phyloP scores from a whole-genome alignment of 1,139 yeast species.

The Magnusiomyces tetraspermus region DNA sequence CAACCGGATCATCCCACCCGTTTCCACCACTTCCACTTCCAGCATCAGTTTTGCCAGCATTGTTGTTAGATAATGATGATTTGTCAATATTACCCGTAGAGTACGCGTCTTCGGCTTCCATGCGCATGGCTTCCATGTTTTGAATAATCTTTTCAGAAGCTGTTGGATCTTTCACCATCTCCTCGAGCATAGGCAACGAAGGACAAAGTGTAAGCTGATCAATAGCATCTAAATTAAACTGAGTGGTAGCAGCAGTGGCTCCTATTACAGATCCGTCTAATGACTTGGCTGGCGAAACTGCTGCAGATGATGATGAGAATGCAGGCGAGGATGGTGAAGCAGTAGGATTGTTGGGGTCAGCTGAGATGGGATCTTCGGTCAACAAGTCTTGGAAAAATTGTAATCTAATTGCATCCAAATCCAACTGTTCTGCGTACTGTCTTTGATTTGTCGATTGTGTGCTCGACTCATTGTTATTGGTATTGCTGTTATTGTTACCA shows the following conservation, averaged over 20 bases:
- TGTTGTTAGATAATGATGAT: no score
- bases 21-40: background rate
- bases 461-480: no score
- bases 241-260: no score
- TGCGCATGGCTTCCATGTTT: background rate
- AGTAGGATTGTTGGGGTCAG: no score
- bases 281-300: no score
- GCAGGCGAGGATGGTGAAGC: no score
- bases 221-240: background rate
- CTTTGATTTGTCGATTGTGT: no score
- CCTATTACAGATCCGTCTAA: no score
- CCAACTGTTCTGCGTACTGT: background rate
- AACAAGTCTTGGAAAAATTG: background rate
- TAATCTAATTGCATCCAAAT: background rate
- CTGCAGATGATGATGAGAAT: no score
- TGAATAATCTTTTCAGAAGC: constrained; percentile 11
- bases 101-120: constrained; percentile 3
- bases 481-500: no score
- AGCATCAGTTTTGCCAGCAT: background rate
- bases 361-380: no score
- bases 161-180: constrained; percentile 46
- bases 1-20: constrained; percentile 21
- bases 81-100: no score
- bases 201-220: constrained; percentile 48
- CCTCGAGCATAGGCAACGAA: constrained; percentile 47